A percentile compares a stretch with the other conserved stretches of the same genome.
These are phyloP conservation scores for Trichoderma sp. DNA, from an alignment of 2,329 filamentous ascomycete genomes.

Conservation along the genomic window DNA sequence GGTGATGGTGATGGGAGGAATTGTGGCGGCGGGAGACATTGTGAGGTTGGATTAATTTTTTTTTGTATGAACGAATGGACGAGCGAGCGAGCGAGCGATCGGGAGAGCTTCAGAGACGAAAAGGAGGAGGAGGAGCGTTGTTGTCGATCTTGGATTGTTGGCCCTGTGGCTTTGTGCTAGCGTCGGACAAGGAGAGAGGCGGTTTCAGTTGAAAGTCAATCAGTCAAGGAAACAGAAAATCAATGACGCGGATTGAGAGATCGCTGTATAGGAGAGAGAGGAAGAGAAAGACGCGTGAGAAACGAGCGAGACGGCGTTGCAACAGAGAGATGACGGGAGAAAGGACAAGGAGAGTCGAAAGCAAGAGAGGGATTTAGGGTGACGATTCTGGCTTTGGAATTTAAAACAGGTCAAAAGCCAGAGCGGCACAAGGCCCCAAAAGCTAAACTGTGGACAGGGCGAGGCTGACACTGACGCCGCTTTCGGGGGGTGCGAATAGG, in stretches of 20 bases:
- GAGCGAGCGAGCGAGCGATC: not conserved
- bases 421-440: not conserved
- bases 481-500: constrained; percentile 18
- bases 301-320: not conserved
- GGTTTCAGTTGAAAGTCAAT: not conserved
- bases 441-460: constrained; percentile 6
- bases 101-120: not conserved
- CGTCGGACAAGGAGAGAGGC: not conserved
- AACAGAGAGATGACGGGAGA: not conserved
- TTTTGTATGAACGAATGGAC: not conserved
- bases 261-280: not conserved
- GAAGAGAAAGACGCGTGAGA: not conserved
- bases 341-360: not conserved
- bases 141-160: not conserved
- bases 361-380: not conserved
- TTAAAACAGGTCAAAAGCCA: not conserved
- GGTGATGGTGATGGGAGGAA: constrained; percentile 15
- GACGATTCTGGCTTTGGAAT: constrained; percentile 2
- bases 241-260: not conserved
- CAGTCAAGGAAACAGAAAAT: not conserved
- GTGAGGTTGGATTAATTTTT: not conserved
- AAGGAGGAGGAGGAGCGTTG: not conserved
- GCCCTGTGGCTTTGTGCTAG: not conserved
- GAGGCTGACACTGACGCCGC: constrained; percentile 25
- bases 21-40: constrained; percentile 13